Evolutionary conservation across 2,329 filamentous ascomycete genomes (phyloP).

Genomic region (Pseudogymnoascus sp.): DNA sequence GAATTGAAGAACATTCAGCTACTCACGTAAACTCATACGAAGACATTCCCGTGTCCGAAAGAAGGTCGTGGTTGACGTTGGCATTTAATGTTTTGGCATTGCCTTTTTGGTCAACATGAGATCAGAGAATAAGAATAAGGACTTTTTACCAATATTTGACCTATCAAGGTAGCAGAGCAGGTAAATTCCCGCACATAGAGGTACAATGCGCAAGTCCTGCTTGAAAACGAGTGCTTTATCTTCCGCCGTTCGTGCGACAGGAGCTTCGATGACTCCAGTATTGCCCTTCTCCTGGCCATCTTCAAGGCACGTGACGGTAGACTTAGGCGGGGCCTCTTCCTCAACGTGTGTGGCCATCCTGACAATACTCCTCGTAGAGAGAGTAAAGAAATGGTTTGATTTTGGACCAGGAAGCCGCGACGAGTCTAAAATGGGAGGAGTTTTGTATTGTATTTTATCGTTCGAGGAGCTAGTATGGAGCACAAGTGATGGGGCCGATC

Average conservation of each 20-base stretch:
- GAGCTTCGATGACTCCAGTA: not conserved
- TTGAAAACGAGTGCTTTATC: not conserved
- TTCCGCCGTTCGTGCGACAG: conserved; percentile 28
- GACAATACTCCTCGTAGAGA: not conserved
- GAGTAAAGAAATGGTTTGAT: not conserved
- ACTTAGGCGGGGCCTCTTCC: not conserved
- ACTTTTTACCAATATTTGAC: not conserved
- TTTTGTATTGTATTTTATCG: not conserved
- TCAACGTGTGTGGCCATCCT: not conserved
- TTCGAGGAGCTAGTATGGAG: not conserved
- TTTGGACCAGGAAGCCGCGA: not conserved
- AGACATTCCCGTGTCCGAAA: not conserved
- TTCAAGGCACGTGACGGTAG: not conserved
- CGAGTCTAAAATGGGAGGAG: not conserved
- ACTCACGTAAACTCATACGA: not conserved
- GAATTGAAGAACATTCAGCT: not conserved
- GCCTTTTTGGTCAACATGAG: not conserved
- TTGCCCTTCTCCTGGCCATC: not conserved
- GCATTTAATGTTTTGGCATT: conserved; percentile 2
- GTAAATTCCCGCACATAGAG: not conserved
- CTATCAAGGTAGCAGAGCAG: not conserved
- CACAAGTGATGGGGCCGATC: not conserved
- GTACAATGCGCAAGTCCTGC: not conserved
- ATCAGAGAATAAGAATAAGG: not conserved
- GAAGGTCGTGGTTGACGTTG: not conserved